Base-by-base conservation (phyloP, 2,329 filamentous ascomycete genomes). In the Claviceps humidiphila region DNA sequence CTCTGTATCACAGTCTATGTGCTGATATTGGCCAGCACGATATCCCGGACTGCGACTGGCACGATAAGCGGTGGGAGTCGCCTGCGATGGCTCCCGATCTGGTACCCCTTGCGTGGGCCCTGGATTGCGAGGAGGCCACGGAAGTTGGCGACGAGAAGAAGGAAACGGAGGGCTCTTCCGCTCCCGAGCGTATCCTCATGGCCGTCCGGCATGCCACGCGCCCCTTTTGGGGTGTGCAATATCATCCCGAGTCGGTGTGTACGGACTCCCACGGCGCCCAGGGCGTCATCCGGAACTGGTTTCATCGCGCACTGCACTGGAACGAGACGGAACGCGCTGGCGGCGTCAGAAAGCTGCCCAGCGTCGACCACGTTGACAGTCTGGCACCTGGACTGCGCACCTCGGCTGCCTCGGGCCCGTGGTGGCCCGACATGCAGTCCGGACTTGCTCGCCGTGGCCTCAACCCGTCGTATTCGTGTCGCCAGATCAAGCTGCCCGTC, bases 161-260 rank as follows among this genome's bases (percentile, higher is more conserved):
- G 9, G 30, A 34, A 34, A 11, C 30, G 9, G 30, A 34, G 30
- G 9, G 30, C 30, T 34, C 30, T 4, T 11, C 3, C 6, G 54
- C 60, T 8, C 47, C 47, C 5, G 76, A 80, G 61, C 69, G 75
- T 43, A 75, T 89, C 3, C 67, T 93, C n/a, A 94, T 94, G 87
- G 87, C 78, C 0, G 80, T 84, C 16, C 79, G 75, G 56, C 89
- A 95, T 64, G 68, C 64, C 17, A 62, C 57, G 1, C 83, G 81
- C 57, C 89, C 90, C 0, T 86, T 91, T 57, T 94, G 86, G 83
- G 90, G 86, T 0, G 74, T 95, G 17, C 90, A 95, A 63, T 95
- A 93, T 60, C 89, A 95, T 62, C 89, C 89, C 0, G 89, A 96
- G 66, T 95, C 88, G 0, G 79, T 89, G 14, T 95, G 89, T 64